Evolutionary conservation across 2,329 filamentous ascomycete genomes (phyloP).

Genomic region (Basipetospora chlamydospora): DNA sequence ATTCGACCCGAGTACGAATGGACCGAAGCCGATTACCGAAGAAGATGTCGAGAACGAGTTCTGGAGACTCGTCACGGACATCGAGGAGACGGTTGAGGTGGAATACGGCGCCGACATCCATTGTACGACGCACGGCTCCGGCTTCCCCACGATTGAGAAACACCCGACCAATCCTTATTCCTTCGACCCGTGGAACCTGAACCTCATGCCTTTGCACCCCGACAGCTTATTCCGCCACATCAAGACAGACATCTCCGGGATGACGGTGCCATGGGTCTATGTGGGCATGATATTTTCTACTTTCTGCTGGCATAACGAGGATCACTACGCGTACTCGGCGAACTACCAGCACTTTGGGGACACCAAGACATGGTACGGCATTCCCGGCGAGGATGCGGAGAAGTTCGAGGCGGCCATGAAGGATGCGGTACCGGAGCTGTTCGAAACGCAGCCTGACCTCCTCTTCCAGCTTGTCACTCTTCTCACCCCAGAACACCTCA

Average conservation of each 20-base stretch:
- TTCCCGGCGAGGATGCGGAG: conserved; percentile 82
- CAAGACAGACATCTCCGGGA: conserved; percentile 95
- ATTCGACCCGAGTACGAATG: conserved; percentile 71
- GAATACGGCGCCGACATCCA: conserved; percentile 98
- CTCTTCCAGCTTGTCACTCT: conserved; percentile 96
- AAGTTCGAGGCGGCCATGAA: conserved; percentile 94
- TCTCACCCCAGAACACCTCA: conserved; percentile 80
- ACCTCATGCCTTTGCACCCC: conserved; percentile 74
- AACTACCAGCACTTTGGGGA: conserved; percentile 98
- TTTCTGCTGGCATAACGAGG: conserved; percentile 98
- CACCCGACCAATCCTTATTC: conserved; percentile 79
- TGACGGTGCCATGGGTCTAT: conserved; percentile 98
- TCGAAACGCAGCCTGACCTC: conserved; percentile 91
- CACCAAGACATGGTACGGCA: conserved; percentile 98
- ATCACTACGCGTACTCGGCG: conserved; percentile 93
- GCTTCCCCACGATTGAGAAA: conserved; percentile 87
- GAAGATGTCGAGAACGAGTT: conserved; percentile 95
- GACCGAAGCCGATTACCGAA: conserved; percentile 69
- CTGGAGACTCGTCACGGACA: conserved; percentile 84
- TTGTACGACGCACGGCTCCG: conserved; percentile 92
- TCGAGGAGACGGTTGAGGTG: conserved; percentile 92
- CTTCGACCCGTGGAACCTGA: conserved; percentile 89
- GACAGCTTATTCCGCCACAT: conserved; percentile 94
- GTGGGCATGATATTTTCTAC: conserved; percentile 99
- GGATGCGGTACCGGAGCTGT: conserved; percentile 86